phyloP scores from a whole-genome alignment of 176 grass and related monocot genomes.

The Oryza meridionalis region DNA sequence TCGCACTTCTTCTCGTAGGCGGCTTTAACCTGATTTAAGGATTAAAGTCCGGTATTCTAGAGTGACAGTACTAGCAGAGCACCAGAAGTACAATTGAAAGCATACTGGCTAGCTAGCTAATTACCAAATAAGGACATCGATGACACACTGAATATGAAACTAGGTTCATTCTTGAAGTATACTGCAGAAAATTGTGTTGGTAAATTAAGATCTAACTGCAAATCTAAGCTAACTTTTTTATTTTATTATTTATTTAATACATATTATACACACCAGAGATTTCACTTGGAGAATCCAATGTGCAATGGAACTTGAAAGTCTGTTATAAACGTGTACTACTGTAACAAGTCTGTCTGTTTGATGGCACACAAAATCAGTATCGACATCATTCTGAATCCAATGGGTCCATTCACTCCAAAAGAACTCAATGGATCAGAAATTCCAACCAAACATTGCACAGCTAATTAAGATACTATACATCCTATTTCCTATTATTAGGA shows the following conservation, averaged over 20 bases:
- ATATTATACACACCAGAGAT: slow-evolving; percentile 5
- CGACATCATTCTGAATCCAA: background rate
- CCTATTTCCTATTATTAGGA: background rate
- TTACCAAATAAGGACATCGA: background rate
- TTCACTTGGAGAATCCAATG: background rate
- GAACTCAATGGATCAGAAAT: background rate
- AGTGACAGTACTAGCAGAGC: background rate
- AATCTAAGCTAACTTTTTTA: background rate
- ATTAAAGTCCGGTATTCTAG: slow-evolving; percentile 34
- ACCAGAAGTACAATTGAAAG: background rate
- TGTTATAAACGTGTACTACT: background rate
- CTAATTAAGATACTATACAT: background rate
- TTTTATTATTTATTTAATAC: background rate
- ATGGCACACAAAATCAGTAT: background rate
- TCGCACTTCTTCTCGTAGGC: slow-evolving; percentile 72
- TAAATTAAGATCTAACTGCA: no score
- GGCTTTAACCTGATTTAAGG: slow-evolving; percentile 55
- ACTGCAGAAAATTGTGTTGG: background rate
- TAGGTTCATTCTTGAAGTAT: background rate
- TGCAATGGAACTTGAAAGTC: background rate
- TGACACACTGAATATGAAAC: background rate
- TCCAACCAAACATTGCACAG: background rate
- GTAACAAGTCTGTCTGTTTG: background rate
- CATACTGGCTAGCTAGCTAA: background rate
- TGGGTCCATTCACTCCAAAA: background rate